Base-by-base conservation (phyloP, 805 yeast species). In the Candida maesae region DNA sequence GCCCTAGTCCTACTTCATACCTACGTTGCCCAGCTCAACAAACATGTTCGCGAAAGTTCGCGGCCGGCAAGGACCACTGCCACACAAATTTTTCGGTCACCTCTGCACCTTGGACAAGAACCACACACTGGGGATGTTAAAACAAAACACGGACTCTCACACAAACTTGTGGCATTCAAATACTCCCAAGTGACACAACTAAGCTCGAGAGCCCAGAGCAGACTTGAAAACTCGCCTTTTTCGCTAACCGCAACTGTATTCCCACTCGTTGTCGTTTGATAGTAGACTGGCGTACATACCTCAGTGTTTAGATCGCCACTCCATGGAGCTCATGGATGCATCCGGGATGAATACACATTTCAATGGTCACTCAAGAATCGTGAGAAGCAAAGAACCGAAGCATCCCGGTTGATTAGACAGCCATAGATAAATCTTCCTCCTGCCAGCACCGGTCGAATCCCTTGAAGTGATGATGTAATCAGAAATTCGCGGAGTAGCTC, bases 181-280 rank as follows among this genome's bases (percentile, higher is more conserved):
- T 15, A 17, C 33, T 16, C 23, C 32, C 36, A 36, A 15, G 47
- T 44, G 38, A 23, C 37, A 30, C 33, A 36, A 46, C 36, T 39
- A 47, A 50, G 52, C 45, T 46, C 45, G 41, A 38, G 49, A 33
- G 46, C 42, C 49, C 46, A 24, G 46, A 50, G 45, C 35, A 15
- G 25, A 30, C 23, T 6, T 10, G 13, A 16, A n/a, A n/a, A 18
- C 19, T 14, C 47, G 61, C 59, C 52, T 52, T 54, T 57, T 57
- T 57, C 61, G 61, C 61, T 57, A 57, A 57, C 61, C 61, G 56
- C 61, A 57, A 55, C 59, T 53, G 53, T 27, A 36, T 40, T n/a
- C 55, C 56, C 44, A 55, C 56, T 53, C 41, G 60, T 55, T 57
- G 61, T 55, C 54, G 61, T 57, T 57, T 57, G 61, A 57, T 57